Base-by-base conservation (phyloP, 2,329 filamentous ascomycete species). In the Myriangium duriaei region DNA sequence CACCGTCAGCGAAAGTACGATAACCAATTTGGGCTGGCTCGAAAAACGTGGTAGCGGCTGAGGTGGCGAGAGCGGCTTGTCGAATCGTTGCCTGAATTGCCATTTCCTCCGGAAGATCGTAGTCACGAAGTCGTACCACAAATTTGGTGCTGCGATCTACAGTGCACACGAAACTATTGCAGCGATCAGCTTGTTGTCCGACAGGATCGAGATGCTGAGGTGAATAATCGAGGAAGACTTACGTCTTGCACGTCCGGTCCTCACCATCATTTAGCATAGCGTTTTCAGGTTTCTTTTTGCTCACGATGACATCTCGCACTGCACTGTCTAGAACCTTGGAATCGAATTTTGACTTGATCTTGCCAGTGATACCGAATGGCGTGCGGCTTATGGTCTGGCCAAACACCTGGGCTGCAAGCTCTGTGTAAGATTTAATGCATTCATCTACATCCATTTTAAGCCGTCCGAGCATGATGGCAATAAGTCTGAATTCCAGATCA, bases 101-200 rank as follows among this genome's bases (percentile, higher is more conserved):
- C 4, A 34, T 11, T 17, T 43, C 46, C 5, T 48, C 47, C n/a
- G 44, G 14, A 61, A 47, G 34, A 48, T 49, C 15, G 56, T 53
- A 3, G 50, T 55, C 24, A 10, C 16, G 26, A 18, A 19, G 9
- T 12, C 19, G 15, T 4, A 34, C 4, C 28, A 14, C 37, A 31
- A 13, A 21, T 21, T 17, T 32, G 17, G 16, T n/a, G 3, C 13
- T 30, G 11, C 12, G n/a, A n/a, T 3, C 3, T 4, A 16, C 28
- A 11, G 30, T 21, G 3, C 17, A 24, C 5, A 30, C 18, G 10
- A 24, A 34, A 6, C 32, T 34, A 16, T 33, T 26, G 18, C 17
- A 15, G 10, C 28, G 16, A 10, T 11, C 81, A 70, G 61, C 91
- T 85, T 84, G 93, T 58, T 93, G 93, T 11, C n/a, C n/a, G n/a